Conservation (phyloP, 495 filamentous ascomycete species). For the Xylaria cubensis region DNA sequence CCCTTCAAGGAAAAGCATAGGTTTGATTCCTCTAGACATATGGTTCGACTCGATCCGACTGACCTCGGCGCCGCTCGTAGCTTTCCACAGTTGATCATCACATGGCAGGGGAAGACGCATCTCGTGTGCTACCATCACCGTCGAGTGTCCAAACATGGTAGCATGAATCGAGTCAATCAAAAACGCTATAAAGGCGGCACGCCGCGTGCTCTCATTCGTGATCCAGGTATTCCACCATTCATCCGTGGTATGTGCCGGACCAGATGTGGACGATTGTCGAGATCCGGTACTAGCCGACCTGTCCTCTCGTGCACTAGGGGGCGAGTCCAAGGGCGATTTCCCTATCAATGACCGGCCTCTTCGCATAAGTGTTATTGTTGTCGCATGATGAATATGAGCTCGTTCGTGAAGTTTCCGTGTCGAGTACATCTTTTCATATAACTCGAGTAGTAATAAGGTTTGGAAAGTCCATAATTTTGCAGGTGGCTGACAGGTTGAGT, state of each 20-base stretch:
- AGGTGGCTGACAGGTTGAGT: conserved; percentile 88
- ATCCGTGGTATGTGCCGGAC: conserved; percentile 69
- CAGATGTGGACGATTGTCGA: conserved; percentile 64
- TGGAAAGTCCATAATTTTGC: conserved; percentile 99
- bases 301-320: conserved; percentile 78
- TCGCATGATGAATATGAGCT: conserved; percentile 96
- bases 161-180: conserved; percentile 95
- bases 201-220: conserved; percentile 86
- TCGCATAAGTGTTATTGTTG: conserved; percentile 93
- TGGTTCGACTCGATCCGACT: conserved; percentile 84
- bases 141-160: conserved; percentile 97
- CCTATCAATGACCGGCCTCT: conserved; percentile 90
- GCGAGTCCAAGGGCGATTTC: conserved; percentile 85
- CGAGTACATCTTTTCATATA: conserved; percentile 97
- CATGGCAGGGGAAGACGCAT: conserved; percentile 91
- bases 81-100: conserved; percentile 93
- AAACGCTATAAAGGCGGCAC: conserved; percentile 93
- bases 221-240: conserved; percentile 99
- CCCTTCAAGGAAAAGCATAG: conserved; percentile 87
- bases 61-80: conserved; percentile 87
- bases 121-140: conserved; percentile 96
- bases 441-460: conserved; percentile 83
- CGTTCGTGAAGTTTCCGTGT: conserved; percentile 91
- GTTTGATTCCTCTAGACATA: conserved; percentile 82
- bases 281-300: conserved; percentile 58